These are phyloP conservation scores for Ogataea nonfermentans DNA, from an alignment of 805 yeast genomes.

Conservation along the genomic window DNA sequence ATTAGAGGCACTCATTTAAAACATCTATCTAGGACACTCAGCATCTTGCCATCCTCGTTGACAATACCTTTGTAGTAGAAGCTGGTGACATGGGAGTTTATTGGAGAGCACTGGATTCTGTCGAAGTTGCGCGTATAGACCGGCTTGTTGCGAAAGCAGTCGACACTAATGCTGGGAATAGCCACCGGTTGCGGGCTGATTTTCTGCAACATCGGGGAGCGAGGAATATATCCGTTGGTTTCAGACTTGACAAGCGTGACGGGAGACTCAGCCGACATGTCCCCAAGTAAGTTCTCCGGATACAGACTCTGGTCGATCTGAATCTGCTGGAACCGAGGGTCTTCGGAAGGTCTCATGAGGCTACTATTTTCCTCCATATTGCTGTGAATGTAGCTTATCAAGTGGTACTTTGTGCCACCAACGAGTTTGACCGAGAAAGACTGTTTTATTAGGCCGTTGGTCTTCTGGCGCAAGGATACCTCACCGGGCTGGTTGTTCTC, in stretches of 20 bases:
- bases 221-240: too few species aligned
- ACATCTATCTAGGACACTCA: constrained; percentile 13
- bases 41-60: constrained; percentile 18
- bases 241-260: too few species aligned
- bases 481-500: constrained; percentile 33
- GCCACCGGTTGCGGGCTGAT: not conserved
- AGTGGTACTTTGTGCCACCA: constrained; percentile 53
- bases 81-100: not conserved
- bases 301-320: constrained; percentile 20
- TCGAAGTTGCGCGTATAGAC: not conserved
- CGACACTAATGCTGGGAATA: too few species aligned
- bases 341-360: constrained; percentile 44
- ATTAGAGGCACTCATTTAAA: constrained; percentile 14
- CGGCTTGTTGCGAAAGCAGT: too few species aligned
- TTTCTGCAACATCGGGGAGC: too few species aligned
- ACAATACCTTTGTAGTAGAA: constrained; percentile 4
- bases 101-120: not conserved
- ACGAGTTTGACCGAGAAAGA: constrained; percentile 56
- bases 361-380: constrained; percentile 6
- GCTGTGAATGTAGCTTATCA: constrained; percentile 51
- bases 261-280: not conserved
- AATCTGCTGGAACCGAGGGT: constrained; percentile 35
- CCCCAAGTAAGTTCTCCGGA: constrained; percentile 15
- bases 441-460: constrained; percentile 61
- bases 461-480: constrained; percentile 39